Base-by-base conservation (phyloP, 1,284 basidiomycete genomes). In the Xanthoconium separans region DNA sequence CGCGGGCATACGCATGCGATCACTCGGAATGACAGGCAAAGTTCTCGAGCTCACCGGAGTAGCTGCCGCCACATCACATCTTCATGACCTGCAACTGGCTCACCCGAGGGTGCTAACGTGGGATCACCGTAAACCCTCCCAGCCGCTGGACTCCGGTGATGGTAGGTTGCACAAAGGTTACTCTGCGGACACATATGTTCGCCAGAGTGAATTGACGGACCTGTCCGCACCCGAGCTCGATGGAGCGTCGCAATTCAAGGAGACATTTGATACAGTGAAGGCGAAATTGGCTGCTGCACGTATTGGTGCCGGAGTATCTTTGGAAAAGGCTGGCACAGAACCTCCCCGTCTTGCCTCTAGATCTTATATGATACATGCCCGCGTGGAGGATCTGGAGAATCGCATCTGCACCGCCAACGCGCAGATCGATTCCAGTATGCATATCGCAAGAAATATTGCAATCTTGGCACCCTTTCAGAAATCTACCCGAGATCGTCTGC, bases 391-490 rank as follows among this genome's bases (percentile, higher is more conserved):
- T 42, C 71, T 95, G 48, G 83, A 91, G 44, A 68, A 72, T 13
- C 79, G 77, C 54, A 82, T 93, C 47, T 69, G 74, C 15, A 68
- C 77, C 2, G 74, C 79, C n/a, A 83, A 86, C 61, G 67, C 76
- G 0, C 80, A 83, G 54, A 81, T 97, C n/a, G 82, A 89, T 45
- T 73, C 80, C 13, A 82, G 89, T 60, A 74, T 95, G 65, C 83
- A 89, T 27, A 73, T 89, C 39, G 83, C 89, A 18, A 84, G 89
- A 41, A 95, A 95, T 64, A 78, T 97, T n/a, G 87, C 86, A 2
- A 82, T 90, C 47, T 77, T 97, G 45, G 89, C 92, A 9, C 93
- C 95, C 2, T 95, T 98, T 70, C 91, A 89, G 65, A 83, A 83
- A 50, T 76, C 86, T 6, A 95, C 93, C 2, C 83, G 93, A 44